Base-by-base conservation (phyloP, 352 stramenopile species). In the Blastocystis sp. region DNA sequence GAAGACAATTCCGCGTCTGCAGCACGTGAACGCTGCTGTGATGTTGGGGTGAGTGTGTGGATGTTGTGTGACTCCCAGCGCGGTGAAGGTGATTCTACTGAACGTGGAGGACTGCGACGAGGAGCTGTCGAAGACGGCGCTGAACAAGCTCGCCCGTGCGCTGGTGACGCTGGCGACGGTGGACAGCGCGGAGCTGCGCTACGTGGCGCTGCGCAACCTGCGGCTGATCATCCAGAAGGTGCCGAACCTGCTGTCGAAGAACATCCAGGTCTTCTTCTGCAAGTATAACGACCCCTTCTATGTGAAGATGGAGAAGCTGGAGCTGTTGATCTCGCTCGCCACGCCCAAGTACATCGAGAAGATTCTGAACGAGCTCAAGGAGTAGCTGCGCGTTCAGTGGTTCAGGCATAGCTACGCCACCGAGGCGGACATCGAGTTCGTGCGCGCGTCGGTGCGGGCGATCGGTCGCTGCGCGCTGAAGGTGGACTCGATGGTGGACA, bases 211-310 rank as follows among this genome's bases (percentile, higher is more conserved):
- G 80, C 92, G 96, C 57, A 99, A 99, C 91, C 98, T 99, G 89
- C 98, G 98, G 90, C 90, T 99, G 19, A 98, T 99, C 90, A 96
- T 99, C 43, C 96, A 98, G 90, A 98, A 98, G 91, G 92, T 95
- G 6, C 95, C 95, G 19, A 92, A 91, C 28, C 98, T 98, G 87
- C 91, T 99, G 19, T 93, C 97, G 76, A 97, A 97, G 89, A 93
- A 95, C 89, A 95, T 95, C 59, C 70, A 80, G 59, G 93, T 96
- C 38, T 97, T 99, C 91, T 99, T 99, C 89, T 99, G 96, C 94
- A 98, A 98, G 92, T 99, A 99, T 93, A 99, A 99, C 92, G 97
- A 99, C 92, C 97, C 97, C 63, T 94, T 96, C 88, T 97, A 97
- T 90, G 94, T 97, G 64, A 97, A 97, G 91, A 98, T 99, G 96